Evolutionary conservation across 2,329 filamentous ascomycete species (phyloP).

Genomic region (Fragosphaeria purpurea): DNA sequence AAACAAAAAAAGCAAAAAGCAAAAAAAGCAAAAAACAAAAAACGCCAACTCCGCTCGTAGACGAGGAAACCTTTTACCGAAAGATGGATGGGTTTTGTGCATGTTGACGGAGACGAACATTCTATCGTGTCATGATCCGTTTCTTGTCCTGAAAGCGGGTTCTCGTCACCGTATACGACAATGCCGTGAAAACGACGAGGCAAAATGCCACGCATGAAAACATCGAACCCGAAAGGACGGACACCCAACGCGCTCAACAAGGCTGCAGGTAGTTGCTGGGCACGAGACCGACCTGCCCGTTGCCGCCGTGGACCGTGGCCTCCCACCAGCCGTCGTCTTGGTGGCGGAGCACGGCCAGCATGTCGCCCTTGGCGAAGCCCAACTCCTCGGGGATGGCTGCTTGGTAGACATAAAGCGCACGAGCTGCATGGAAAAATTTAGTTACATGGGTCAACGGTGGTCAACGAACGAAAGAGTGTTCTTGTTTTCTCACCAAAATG

Average conservation of each 20-base stretch:
- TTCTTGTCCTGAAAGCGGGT: too few species aligned
- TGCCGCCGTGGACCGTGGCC: conserved; percentile 72
- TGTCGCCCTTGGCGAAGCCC: conserved; percentile 84
- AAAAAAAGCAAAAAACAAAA: too few species aligned
- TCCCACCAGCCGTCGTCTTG: conserved; percentile 99
- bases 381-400: conserved; percentile 94
- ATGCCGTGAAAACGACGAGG: too few species aligned
- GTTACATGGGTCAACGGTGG: conserved; percentile 5
- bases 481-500: conserved; percentile 69
- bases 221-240: too few species aligned
- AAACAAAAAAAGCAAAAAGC: too few species aligned
- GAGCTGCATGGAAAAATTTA: conserved; percentile 45
- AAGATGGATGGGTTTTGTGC: too few species aligned
- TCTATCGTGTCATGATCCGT: too few species aligned
- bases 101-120: too few species aligned
- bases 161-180: too few species aligned
- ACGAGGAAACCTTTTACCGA: too few species aligned
- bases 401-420: conserved; percentile 87
- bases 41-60: too few species aligned
- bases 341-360: conserved; percentile 75
- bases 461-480: neutral
- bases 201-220: too few species aligned
- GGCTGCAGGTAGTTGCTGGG: conserved; percentile 59
- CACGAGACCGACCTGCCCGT: conserved; percentile 50
- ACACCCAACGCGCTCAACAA: conserved; percentile 22